Evolutionary conservation across 768 basidiomycete genomes (phyloP).

Genomic region (Exidia glandulosa): DNA sequence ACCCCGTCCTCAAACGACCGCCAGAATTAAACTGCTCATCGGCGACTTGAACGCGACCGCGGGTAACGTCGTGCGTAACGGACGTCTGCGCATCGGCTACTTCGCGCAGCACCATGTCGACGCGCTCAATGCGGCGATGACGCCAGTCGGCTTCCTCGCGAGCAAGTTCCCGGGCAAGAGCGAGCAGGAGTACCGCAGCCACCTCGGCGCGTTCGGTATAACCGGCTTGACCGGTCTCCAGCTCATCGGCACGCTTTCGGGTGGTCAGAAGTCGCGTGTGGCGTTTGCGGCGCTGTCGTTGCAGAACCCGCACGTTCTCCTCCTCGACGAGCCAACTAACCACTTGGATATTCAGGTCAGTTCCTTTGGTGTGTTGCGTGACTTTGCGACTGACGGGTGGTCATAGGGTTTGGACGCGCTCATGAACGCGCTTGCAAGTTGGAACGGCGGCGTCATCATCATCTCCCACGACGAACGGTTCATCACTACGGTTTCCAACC

Average conservation of each 20-base stretch:
- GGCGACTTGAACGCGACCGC: conserved; percentile 63
- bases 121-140: conserved; percentile 69
- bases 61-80: conserved; percentile 84
- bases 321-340: conserved; percentile 97
- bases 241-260: conserved; percentile 80
- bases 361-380: neutral
- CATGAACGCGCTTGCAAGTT: conserved; percentile 66
- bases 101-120: conserved; percentile 97
- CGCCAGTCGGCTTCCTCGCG: conserved; percentile 90
- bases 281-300: conserved; percentile 83
- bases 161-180: conserved; percentile 86
- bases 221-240: conserved; percentile 92
- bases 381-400: conserved; percentile 3
- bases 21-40: conserved; percentile 83
- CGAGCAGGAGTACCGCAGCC: conserved; percentile 92
- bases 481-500: conserved; percentile 79
- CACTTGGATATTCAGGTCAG: conserved; percentile 86
- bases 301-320: conserved; percentile 80
- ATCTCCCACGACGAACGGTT: conserved; percentile 95
- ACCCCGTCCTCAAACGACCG: neutral
- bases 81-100: conserved; percentile 77
- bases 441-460: conserved; percentile 88
- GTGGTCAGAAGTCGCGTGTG: conserved; percentile 94
- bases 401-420: conserved; percentile 93
- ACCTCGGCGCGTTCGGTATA: conserved; percentile 95